phyloP scores from a whole-genome alignment of 768 basidiomycete genomes.

The Russula virescens region DNA sequence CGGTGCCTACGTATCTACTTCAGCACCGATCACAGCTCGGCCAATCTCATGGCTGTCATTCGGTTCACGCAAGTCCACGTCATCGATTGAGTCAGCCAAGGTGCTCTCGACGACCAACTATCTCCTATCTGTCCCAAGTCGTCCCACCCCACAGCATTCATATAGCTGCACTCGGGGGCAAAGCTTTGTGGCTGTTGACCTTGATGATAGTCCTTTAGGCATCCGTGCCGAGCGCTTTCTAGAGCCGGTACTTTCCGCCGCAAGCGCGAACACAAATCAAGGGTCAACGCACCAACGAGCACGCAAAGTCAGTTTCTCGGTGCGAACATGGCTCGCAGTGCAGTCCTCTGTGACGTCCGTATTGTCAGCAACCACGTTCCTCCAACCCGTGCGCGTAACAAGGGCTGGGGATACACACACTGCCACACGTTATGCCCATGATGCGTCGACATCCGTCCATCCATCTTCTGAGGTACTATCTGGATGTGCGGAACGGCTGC shows the following conservation, averaged over 20 bases:
- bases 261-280: conserved; percentile 3
- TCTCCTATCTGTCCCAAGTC: not conserved
- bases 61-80: conserved; percentile 19
- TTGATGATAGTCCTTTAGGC: conserved; percentile 21
- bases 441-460: conserved; percentile 5
- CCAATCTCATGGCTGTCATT: conserved; percentile 23
- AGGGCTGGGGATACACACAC: conserved; percentile 46
- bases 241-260: not conserved
- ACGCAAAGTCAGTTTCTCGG: not conserved
- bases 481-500: conserved; percentile 41
- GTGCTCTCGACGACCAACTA: not conserved
- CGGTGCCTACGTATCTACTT: not conserved
- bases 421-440: conserved; percentile 24
- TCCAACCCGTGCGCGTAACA: conserved; percentile 54
- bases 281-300: not conserved
- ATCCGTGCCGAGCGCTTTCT: not conserved
- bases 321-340: conserved; percentile 9
- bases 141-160: conserved; percentile 8
- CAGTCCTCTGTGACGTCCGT: conserved; percentile 18
- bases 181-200: conserved; percentile 19
- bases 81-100: conserved; percentile 4
- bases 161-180: conserved; percentile 20
- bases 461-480: conserved; percentile 28
- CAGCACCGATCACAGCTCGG: conserved; percentile 13
- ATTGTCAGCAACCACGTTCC: conserved; percentile 32